Percentiles rank a stretch among this genome's conserved stretches.
phyloP scores from a whole-genome alignment of 2,329 filamentous ascomycete species.

The Pyrenochaeta sp. region DNA sequence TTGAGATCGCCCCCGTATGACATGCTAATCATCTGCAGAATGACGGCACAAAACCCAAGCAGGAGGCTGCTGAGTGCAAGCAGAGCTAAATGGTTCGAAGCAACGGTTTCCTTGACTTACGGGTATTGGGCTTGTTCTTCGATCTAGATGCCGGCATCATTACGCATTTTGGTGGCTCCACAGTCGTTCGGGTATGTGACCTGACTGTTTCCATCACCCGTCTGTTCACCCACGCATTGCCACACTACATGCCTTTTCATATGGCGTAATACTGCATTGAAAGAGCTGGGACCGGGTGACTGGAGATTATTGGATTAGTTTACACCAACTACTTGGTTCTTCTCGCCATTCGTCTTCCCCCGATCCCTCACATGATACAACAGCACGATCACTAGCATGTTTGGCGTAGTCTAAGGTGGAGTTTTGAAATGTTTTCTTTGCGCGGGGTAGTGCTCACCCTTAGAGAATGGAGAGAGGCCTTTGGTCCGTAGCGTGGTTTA shows the following conservation, averaged over 20 bases:
- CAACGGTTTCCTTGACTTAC: slow-evolving; percentile 27
- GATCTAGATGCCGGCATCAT: slow-evolving; percentile 44
- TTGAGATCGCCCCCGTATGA: background rate
- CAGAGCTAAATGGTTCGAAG: slow-evolving; percentile 48
- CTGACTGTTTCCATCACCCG: slow-evolving; percentile 6
- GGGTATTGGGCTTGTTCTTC: slow-evolving; percentile 31
- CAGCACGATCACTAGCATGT: slow-evolving; percentile 21
- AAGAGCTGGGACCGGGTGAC: slow-evolving; percentile 27
- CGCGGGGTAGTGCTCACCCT: background rate
- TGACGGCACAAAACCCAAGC: slow-evolving; percentile 55
- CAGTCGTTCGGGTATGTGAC: background rate
- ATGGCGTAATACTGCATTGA: slow-evolving; percentile 43
- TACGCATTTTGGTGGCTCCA: slow-evolving; percentile 30
- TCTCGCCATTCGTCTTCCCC: slow-evolving; percentile 12
- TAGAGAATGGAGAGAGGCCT: background rate
- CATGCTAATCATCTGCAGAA: slow-evolving; percentile 38
- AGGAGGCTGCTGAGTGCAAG: slow-evolving; percentile 57
- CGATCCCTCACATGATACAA: slow-evolving; percentile 6
- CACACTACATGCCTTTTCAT: slow-evolving; percentile 27
- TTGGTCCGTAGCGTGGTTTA: slow-evolving; percentile 10
- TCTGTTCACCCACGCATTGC: slow-evolving; percentile 20
- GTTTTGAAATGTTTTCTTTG: slow-evolving; percentile 17
- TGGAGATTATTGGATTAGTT: slow-evolving; percentile 32
- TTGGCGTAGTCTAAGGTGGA: slow-evolving; percentile 26
- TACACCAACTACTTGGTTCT: slow-evolving; percentile 34